Conservation (phyloP, 805 yeast genomes). For the Candida arabinofermentans region DNA sequence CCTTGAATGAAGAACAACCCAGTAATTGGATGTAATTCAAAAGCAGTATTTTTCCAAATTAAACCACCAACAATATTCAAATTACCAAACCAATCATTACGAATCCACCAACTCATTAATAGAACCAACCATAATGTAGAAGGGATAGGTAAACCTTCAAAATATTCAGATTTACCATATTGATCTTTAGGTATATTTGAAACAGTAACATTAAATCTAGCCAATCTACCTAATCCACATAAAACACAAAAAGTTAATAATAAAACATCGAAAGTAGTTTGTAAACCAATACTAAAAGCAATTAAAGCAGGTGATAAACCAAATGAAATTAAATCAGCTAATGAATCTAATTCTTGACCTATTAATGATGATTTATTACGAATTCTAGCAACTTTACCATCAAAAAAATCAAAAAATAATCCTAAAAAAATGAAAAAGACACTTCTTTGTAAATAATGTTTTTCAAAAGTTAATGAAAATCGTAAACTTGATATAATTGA, state of each 20-base stretch:
- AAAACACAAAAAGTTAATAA: slow-evolving; percentile 79
- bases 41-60: slow-evolving; percentile 46
- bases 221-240: slow-evolving; percentile 91
- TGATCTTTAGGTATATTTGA: slow-evolving; percentile 88
- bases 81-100: slow-evolving; percentile 36
- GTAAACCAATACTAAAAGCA: slow-evolving; percentile 89
- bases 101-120: slow-evolving; percentile 66
- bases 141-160: slow-evolving; percentile 97
- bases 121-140: slow-evolving; percentile 73
- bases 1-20: slow-evolving; percentile 73
- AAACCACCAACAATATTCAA: slow-evolving; percentile 62
- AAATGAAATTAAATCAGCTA: slow-evolving; percentile 92
- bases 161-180: slow-evolving; percentile 81
- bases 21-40: slow-evolving; percentile 74
- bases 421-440: slow-evolving; percentile 87
- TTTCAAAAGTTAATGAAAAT: slow-evolving; percentile 65
- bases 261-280: slow-evolving; percentile 75
- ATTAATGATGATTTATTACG: slow-evolving; percentile 86
- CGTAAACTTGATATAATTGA: slow-evolving; percentile 83
- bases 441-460: slow-evolving; percentile 79
- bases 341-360: slow-evolving; percentile 97
- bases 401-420: slow-evolving; percentile 91
- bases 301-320: slow-evolving; percentile 94
- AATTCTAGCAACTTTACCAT: slow-evolving; percentile 94
- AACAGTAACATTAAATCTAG: slow-evolving; percentile 93